A percentile compares a stretch with the other conserved stretches of the same genome.
phyloP scores from a whole-genome alignment of 805 yeast genomes.

The Candida nanaspora region DNA sequence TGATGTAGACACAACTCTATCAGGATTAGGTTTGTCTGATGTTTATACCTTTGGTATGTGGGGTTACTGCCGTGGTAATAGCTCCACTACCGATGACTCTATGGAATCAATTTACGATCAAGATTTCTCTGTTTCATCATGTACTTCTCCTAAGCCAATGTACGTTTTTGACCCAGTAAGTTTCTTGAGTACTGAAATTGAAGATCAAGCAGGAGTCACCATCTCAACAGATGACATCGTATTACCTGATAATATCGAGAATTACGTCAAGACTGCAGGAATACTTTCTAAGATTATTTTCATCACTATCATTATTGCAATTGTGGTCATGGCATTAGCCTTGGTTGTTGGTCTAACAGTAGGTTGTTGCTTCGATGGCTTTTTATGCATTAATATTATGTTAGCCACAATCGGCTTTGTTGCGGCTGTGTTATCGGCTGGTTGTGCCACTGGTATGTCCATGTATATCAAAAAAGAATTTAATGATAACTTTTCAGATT shows the following conservation, averaged over 20 bases:
- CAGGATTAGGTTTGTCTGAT: conserved; percentile 34
- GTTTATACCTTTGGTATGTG: conserved; percentile 52
- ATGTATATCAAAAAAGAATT: conserved; percentile 40
- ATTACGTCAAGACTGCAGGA: conserved; percentile 38
- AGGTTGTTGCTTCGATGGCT: conserved; percentile 23
- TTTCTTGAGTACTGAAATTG: conserved; percentile 9
- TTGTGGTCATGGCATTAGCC: conserved; percentile 35
- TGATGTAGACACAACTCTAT: conserved; percentile 3
- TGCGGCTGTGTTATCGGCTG: conserved; percentile 11
- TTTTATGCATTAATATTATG: neutral
- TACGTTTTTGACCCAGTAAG: conserved; percentile 50
- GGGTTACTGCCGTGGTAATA: conserved; percentile 57
- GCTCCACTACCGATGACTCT: conserved; percentile 11
- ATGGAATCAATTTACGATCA: conserved; percentile 2
- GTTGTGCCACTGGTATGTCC: conserved; percentile 51
- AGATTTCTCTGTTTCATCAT: conserved; percentile 31
- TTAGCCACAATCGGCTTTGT: conserved; percentile 6
- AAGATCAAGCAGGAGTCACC: conserved; percentile 3
- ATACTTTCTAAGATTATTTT: conserved; percentile 52
- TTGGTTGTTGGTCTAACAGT: conserved; percentile 38
- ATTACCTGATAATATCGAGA: conserved; percentile 48
- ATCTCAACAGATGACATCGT: conserved; percentile 23
- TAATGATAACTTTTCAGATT: conserved; percentile 37
- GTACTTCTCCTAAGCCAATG: conserved; percentile 48
- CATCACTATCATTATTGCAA: conserved; percentile 42